Evolutionary conservation across 345 rosid genomes (phyloP).

Genomic region (Citrus trifoliata): DNA sequence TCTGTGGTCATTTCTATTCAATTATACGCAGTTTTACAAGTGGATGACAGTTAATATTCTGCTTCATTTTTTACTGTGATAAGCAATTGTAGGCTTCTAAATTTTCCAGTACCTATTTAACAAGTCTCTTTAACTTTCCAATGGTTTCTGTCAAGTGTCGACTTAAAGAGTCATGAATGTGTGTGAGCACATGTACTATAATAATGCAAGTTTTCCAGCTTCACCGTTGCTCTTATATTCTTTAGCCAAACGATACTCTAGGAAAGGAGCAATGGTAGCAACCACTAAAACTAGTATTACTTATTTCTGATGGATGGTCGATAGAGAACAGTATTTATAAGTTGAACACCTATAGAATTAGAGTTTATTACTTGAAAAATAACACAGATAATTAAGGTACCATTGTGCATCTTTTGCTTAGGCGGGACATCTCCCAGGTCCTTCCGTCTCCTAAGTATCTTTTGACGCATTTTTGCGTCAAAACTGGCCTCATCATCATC

Average conservation of each 20-base stretch:
- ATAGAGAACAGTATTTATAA: neutral
- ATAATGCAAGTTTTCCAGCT: neutral
- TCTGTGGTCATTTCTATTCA: neutral
- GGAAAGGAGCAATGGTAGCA: neutral
- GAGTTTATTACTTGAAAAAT: neutral
- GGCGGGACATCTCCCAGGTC: constrained; percentile 60
- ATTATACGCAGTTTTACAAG: neutral
- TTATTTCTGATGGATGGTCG: constrained; percentile 1
- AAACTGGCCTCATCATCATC: constrained; percentile 68
- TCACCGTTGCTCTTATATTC: neutral
- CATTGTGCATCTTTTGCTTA: constrained; percentile 43
- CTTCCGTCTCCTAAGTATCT: constrained; percentile 59
- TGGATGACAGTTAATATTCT: neutral
- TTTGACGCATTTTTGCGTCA: constrained; percentile 86
- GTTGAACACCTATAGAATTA: neutral
- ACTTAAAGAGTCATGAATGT: neutral
- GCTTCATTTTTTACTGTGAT: neutral
- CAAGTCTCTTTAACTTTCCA: neutral
- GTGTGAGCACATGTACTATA: neutral
- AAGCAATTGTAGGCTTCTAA: neutral
- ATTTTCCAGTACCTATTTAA: neutral
- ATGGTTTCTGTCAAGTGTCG: neutral
- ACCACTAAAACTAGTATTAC: neutral
- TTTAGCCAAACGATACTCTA: neutral
- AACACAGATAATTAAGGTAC: constrained; percentile 24